Evolutionary conservation across 2,329 filamentous ascomycete species (phyloP).

Genomic region (Byssochlamys sp.): DNA sequence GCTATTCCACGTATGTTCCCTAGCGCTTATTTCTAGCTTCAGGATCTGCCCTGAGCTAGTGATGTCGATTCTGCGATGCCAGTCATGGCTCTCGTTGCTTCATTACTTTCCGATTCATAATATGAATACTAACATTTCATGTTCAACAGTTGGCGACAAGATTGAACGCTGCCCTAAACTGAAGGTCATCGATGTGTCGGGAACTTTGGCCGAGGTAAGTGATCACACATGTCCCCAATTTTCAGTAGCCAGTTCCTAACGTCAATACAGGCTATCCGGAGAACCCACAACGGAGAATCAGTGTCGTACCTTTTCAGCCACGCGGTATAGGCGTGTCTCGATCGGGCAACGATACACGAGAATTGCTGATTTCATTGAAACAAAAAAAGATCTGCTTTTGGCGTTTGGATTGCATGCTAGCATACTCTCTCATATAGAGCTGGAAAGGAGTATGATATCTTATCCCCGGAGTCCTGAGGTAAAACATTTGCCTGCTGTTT

Average conservation of each 20-base stretch:
- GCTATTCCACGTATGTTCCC: not conserved
- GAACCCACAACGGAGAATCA: slow-evolving; percentile 44
- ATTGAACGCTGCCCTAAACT: slow-evolving; percentile 67
- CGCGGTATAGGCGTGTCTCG: slow-evolving; percentile 21
- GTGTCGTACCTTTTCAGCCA: slow-evolving; percentile 44
- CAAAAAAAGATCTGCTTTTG: not conserved
- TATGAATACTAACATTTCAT: not conserved
- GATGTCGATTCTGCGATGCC: no score
- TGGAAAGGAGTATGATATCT: not conserved
- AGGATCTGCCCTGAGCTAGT: not conserved
- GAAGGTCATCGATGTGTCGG: slow-evolving; percentile 83
- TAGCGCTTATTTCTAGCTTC: not conserved
- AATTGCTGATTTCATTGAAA: not conserved
- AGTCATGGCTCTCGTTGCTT: no score
- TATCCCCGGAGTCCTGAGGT: not conserved
- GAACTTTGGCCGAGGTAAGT: slow-evolving; percentile 51
- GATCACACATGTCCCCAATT: not conserved
- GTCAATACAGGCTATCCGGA: slow-evolving; percentile 14
- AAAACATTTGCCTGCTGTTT: not conserved
- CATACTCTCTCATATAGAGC: not conserved
- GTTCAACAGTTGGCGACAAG: slow-evolving; percentile 48
- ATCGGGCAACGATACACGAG: not conserved
- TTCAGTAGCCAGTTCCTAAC: not conserved
- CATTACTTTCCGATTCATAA: no score
- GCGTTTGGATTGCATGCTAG: not conserved